Conservation (phyloP, 169 alveolate species). For the Perkinsus chesapeaki region DNA sequence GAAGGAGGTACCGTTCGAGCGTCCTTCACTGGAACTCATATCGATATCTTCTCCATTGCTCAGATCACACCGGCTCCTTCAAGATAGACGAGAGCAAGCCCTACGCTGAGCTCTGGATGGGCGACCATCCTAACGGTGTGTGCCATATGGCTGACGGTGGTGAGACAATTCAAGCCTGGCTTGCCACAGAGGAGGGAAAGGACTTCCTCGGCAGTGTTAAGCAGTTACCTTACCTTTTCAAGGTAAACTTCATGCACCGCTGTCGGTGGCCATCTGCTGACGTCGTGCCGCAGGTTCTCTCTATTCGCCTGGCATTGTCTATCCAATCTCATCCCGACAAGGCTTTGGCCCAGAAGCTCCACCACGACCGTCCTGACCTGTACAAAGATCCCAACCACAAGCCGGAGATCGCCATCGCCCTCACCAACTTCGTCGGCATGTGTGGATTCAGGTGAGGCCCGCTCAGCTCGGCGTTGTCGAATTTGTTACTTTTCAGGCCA, state of each 20-base stretch:
- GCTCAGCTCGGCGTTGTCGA: background rate
- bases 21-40: background rate
- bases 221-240: background rate
- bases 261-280: slow-evolving; percentile 29
- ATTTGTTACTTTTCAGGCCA: background rate
- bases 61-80: background rate
- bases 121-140: slow-evolving; percentile 63
- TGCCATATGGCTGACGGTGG: slow-evolving; percentile 10
- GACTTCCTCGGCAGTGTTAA: background rate
- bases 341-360: slow-evolving; percentile 59
- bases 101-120: slow-evolving; percentile 87
- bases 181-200: background rate
- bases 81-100: slow-evolving; percentile 29
- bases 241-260: background rate
- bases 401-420: slow-evolving; percentile 84
- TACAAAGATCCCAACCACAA: slow-evolving; percentile 83
- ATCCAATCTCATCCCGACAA: slow-evolving; percentile 83
- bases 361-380: slow-evolving; percentile 53
- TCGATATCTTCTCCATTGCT: background rate
- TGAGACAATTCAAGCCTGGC: background rate
- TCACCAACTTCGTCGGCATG: slow-evolving; percentile 64
- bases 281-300: slow-evolving; percentile 65
- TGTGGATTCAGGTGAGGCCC: slow-evolving; percentile 57
- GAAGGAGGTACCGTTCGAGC: background rate
- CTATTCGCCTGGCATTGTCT: slow-evolving; percentile 71